A percentile compares a stretch with the other conserved stretches of the same genome.
Evolutionary conservation across 164 flowering plant genomes (phyloP).

Genomic region (Taxillus chinensis): DNA sequence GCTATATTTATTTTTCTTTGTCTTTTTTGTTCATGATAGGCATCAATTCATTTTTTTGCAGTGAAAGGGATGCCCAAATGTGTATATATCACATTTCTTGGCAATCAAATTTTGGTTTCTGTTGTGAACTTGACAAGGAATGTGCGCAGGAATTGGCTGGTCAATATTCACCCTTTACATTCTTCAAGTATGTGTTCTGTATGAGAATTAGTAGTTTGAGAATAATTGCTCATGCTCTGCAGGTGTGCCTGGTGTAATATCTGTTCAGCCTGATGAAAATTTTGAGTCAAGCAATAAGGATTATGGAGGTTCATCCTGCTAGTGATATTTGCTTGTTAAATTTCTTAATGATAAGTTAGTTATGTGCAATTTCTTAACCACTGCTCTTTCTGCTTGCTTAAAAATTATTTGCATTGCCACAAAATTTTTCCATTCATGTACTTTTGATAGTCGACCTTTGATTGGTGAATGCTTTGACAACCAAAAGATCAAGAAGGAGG

Average conservation of each 20-base stretch:
- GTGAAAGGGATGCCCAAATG: slow-evolving; percentile 90
- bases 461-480: no score
- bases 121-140: slow-evolving; percentile 80
- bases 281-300: slow-evolving; percentile 62
- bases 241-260: slow-evolving; percentile 84
- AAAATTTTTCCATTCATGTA: no score
- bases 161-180: slow-evolving; percentile 14
- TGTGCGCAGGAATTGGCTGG: slow-evolving; percentile 66
- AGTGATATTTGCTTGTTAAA: not conserved
- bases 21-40: not conserved
- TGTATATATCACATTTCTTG: slow-evolving; percentile 82
- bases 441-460: no score
- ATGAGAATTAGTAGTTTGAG: not conserved
- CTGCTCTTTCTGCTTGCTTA: not conserved
- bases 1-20: not conserved
- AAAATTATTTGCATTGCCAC: not conserved
- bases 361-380: not conserved
- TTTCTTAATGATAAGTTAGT: not conserved
- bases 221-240: slow-evolving; percentile 10
- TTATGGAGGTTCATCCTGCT: slow-evolving; percentile 55
- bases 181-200: not conserved
- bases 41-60: slow-evolving; percentile 14
- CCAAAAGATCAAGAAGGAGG: no score
- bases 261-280: slow-evolving; percentile 54
- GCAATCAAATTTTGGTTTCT: slow-evolving; percentile 72